Percentiles rank a stretch among this genome's conserved stretches.
phyloP scores from a whole-genome alignment of 345 rosid species.

The Litchi chinensis region DNA sequence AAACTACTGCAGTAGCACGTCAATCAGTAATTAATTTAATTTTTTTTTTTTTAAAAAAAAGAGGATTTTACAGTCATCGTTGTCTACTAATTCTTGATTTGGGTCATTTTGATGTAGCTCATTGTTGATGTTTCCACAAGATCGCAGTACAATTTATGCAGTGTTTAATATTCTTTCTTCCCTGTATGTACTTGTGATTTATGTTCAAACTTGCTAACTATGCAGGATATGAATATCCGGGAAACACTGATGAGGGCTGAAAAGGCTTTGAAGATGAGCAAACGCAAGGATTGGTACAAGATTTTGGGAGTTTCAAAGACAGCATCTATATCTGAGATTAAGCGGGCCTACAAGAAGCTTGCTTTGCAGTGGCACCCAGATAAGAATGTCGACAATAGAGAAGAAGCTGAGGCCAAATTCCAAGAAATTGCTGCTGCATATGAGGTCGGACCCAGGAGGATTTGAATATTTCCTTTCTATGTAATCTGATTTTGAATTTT shows the following conservation, averaged over 20 bases:
- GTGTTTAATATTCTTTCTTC: neutral
- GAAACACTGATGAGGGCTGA: slow-evolving; percentile 87
- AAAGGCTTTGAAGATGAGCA: slow-evolving; percentile 96
- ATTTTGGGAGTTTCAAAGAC: slow-evolving; percentile 82
- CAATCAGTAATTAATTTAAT: neutral
- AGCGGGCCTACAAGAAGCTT: slow-evolving; percentile 92
- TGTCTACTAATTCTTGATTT: neutral
- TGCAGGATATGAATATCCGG: slow-evolving; percentile 79
- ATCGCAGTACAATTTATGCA: neutral
- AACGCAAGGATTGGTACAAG: slow-evolving; percentile 96
- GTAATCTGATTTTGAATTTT: neutral
- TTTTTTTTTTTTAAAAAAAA: too few species aligned
- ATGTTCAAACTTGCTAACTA: slow-evolving; percentile 12
- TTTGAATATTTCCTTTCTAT: neutral
- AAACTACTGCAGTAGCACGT: neutral
- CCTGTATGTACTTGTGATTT: neutral
- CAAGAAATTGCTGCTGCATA: slow-evolving; percentile 96
- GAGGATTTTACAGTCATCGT: neutral
- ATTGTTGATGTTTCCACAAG: neutral
- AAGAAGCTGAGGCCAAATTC: slow-evolving; percentile 93
- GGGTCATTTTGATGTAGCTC: neutral
- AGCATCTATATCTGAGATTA: slow-evolving; percentile 81
- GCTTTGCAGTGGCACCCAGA: slow-evolving; percentile 99
- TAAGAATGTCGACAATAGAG: slow-evolving; percentile 89
- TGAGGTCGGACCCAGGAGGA: slow-evolving; percentile 55